phyloP scores from a whole-genome alignment of 495 filamentous ascomycete genomes.

The Diplogelasinospora grovesii region DNA sequence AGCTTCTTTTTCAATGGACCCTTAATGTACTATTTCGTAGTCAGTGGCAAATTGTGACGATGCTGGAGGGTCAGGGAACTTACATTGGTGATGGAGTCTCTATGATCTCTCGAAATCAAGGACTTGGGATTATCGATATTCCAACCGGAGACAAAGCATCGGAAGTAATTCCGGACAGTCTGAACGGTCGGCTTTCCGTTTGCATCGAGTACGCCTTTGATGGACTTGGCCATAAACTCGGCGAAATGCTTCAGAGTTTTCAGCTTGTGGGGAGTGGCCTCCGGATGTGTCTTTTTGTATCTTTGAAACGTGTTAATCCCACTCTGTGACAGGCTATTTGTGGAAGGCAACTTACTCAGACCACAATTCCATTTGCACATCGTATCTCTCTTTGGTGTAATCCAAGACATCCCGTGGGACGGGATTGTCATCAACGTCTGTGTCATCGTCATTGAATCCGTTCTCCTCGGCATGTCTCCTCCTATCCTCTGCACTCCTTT shows the following conservation, averaged over 20 bases:
- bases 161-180: conserved; percentile 11
- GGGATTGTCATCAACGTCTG: background rate
- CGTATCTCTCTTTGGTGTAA: conserved; percentile 1
- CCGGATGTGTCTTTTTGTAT: conserved; percentile 3
- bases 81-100: conserved; percentile 8
- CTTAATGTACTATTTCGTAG: conserved; percentile 2
- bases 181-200: conserved; percentile 10
- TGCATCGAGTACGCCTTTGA: conserved; percentile 7
- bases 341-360: background rate
- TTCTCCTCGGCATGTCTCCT: background rate
- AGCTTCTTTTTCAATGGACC: background rate
- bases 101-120: conserved; percentile 4
- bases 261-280: conserved; percentile 9
- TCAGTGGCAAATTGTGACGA: background rate
- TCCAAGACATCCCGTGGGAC: conserved; percentile 2
- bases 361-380: conserved; percentile 1
- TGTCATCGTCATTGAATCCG: conserved; percentile 1
- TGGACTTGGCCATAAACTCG: conserved; percentile 10
- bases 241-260: conserved; percentile 15
- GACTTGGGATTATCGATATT: conserved; percentile 9
- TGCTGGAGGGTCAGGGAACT: background rate
- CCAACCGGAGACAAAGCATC: conserved; percentile 12
- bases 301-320: background rate
- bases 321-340: background rate
- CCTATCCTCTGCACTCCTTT: background rate